Evolutionary conservation across 345 rosid species (phyloP).

Genomic region (Jatropha curcas): DNA sequence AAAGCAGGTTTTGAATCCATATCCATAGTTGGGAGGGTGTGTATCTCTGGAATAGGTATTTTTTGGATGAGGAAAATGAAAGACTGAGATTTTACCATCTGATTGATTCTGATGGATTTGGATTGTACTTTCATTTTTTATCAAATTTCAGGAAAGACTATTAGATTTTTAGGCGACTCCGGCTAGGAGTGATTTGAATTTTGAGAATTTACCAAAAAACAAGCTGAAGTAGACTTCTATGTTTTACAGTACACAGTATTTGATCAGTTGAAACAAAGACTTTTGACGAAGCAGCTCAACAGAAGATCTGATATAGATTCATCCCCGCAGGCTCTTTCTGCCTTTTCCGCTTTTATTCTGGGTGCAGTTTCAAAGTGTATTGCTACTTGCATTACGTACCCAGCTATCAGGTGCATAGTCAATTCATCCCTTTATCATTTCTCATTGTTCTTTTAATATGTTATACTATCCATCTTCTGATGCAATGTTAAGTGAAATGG

Average conservation of each 20-base stretch:
- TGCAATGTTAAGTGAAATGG: too few relatives aligned
- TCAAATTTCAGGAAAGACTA: background rate
- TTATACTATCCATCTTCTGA: too few relatives aligned
- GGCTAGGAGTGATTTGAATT: background rate
- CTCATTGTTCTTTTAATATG: background rate
- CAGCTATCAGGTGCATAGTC: constrained; percentile 25
- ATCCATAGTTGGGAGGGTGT: background rate
- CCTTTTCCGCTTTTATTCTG: constrained; percentile 29
- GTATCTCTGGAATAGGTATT: background rate
- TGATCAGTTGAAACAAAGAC: constrained; percentile 35
- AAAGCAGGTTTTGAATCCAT: background rate
- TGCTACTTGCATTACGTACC: constrained; percentile 34
- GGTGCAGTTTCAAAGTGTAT: constrained; percentile 36
- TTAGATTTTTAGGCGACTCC: background rate
- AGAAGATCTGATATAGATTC: constrained; percentile 16
- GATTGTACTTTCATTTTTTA: background rate
- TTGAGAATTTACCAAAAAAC: background rate
- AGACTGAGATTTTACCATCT: background rate
- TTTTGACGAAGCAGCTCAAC: constrained; percentile 20
- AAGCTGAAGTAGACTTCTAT: background rate
- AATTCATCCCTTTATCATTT: background rate
- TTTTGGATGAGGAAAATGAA: background rate
- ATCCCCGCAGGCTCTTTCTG: constrained; percentile 27
- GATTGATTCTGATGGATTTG: background rate
- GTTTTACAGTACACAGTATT: constrained; percentile 33